Percentiles rank a stretch among this genome's conserved stretches.
Conservation (phyloP, 306 rosid genomes). For the Glycyrrhiza uralensis region DNA sequence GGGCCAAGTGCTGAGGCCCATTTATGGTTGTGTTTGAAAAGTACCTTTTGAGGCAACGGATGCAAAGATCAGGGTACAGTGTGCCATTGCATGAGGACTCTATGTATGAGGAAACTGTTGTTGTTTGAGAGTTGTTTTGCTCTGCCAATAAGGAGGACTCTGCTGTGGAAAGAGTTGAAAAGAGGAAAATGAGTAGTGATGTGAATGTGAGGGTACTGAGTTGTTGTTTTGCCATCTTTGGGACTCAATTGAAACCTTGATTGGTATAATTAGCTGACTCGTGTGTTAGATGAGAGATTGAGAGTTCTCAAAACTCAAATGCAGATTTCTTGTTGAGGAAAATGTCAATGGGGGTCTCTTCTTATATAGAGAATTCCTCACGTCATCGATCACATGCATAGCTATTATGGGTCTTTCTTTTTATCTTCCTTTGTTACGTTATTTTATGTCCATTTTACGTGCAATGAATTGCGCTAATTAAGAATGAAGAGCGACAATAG, state of each 20-base stretch:
- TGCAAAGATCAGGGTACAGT: constrained; percentile 41
- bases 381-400: constrained; percentile 16
- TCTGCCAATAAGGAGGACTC: constrained; percentile 20
- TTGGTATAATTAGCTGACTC: background rate
- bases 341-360: background rate
- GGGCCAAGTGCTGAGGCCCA: constrained; percentile 43
- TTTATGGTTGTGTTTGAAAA: constrained; percentile 22
- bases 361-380: constrained; percentile 23
- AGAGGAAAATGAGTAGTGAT: constrained; percentile 27
- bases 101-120: constrained; percentile 37
- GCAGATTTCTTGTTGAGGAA: background rate
- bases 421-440: background rate
- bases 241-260: background rate
- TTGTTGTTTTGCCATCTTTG: constrained; percentile 42
- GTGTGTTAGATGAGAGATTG: background rate
- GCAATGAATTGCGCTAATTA: too few species aligned
- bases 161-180: background rate
- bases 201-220: constrained; percentile 17
- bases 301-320: background rate
- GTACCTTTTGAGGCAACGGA: constrained; percentile 37
- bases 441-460: too few species aligned
- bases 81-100: constrained; percentile 49
- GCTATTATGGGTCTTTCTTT: too few species aligned
- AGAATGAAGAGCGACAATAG: too few species aligned
- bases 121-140: constrained; percentile 5